Conservation (phyloP, 2,329 filamentous ascomycete genomes). For the Fusarium metavorans region DNA sequence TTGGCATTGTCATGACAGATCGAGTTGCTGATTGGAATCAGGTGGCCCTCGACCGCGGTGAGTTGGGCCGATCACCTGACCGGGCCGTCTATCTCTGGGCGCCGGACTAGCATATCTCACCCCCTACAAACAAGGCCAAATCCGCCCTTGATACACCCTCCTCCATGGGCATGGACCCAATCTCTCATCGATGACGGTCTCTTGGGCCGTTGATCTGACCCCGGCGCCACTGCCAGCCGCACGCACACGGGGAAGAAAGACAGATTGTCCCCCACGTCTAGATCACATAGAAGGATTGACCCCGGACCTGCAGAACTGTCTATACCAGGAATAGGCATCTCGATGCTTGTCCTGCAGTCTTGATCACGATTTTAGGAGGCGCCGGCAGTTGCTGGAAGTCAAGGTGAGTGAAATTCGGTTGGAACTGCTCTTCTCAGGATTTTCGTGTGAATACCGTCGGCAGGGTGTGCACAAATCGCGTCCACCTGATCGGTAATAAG, state of each 20-base stretch:
- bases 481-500: neutral
- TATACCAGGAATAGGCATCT: constrained; percentile 5
- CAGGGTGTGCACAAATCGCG: neutral
- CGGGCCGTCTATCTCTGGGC: constrained; percentile 30
- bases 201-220: constrained; percentile 15
- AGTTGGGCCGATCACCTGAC: constrained; percentile 30
- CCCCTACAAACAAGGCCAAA: constrained; percentile 30
- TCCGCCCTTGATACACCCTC: constrained; percentile 29
- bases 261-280: constrained; percentile 25
- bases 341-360: neutral
- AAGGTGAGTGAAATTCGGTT: constrained; percentile 8
- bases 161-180: constrained; percentile 13
- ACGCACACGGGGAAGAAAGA: neutral
- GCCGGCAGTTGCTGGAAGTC: neutral
- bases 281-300: constrained; percentile 1
- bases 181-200: constrained; percentile 28
- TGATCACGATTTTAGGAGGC: constrained; percentile 14
- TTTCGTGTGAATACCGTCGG: neutral
- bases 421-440: constrained; percentile 8
- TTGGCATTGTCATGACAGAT: constrained; percentile 22
- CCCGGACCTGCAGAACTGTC: constrained; percentile 30
- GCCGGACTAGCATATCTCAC: constrained; percentile 31
- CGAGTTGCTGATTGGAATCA: constrained; percentile 38
- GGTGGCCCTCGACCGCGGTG: constrained; percentile 28
- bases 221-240: constrained; percentile 7